Base-by-base conservation (phyloP, 768 basidiomycete genomes). In the Phylloporus sp. region DNA sequence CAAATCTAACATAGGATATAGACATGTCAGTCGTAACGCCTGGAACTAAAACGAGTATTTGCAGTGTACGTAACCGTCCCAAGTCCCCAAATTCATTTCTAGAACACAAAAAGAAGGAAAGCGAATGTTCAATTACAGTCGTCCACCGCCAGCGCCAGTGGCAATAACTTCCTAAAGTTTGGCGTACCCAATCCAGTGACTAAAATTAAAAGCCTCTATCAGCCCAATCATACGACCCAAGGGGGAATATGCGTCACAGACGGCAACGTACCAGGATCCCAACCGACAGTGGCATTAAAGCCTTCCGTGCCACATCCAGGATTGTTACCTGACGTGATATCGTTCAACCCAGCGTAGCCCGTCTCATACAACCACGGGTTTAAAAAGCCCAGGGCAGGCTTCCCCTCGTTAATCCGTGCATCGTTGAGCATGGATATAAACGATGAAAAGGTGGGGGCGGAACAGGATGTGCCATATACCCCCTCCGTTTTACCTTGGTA, bases 341-440 rank as follows among this genome's bases (percentile, higher is more conserved):
- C 85, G 50, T 81, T 84, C 48, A 86, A 69, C 0, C 57, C 61
- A 4, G 52, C 9, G 16, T 52, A 53, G 0, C 70, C 72, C n/a
- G 32, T 54, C 15, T 58, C 47, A 60, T 87, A 86, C 3, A 86
- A 48, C 42, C 38, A 70, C 2, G 83, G 85, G 63, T 86, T 86
- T 53, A 88, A 69, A 68, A 86, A 85, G 0, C 85, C 85, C n/a
- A 87, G 68, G 23, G 82, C 50, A 10, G 67, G 59, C 45, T 71
- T 66, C 0, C 72, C 69, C 0, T 69, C 70, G 3, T 67, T 65
- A 23, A 85, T 63, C 8, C 82, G 77, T 2, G 77, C 81, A 50
- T 87, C 84, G 47, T 87, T 86, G 46, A 88, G 67, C 55, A 88
- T 74, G 4, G 85, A 75, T 16, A 87, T 71, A 46, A 88, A 70